Conservation (phyloP, 768 basidiomycete species). For the Lactifluus pinguis region DNA sequence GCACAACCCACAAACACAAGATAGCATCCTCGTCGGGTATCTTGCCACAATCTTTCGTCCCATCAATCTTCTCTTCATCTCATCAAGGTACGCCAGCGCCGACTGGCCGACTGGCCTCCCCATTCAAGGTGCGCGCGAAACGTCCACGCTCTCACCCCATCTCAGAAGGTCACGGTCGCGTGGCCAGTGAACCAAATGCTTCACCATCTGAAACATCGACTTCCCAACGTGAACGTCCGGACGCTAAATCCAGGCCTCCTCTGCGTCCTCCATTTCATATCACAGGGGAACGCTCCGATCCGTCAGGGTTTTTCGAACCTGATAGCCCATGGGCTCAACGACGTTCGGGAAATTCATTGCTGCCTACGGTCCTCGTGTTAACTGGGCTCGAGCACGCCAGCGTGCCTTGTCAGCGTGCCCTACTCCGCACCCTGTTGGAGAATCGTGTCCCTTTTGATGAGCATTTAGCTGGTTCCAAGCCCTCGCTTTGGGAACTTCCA, state of each 20-base stretch:
- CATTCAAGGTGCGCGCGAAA: slow-evolving; percentile 6
- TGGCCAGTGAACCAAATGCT: background rate
- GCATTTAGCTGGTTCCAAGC: slow-evolving; percentile 25
- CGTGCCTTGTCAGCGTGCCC: slow-evolving; percentile 45
- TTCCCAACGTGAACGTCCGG: slow-evolving; percentile 1
- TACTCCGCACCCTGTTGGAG: slow-evolving; percentile 45
- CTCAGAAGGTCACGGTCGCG: background rate
- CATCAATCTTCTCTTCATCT: slow-evolving; percentile 30
- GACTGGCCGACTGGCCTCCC: slow-evolving; percentile 12
- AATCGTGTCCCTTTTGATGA: slow-evolving; percentile 40
- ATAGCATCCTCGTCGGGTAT: slow-evolving; percentile 26
- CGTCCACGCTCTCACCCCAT: background rate
- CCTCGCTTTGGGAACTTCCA: slow-evolving; percentile 44
- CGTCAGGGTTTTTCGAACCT: background rate
- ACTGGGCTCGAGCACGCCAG: slow-evolving; percentile 61
- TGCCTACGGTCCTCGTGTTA: slow-evolving; percentile 54
- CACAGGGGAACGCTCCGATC: slow-evolving; percentile 26
- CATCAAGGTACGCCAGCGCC: slow-evolving; percentile 21
- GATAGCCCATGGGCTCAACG: background rate
- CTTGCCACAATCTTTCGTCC: slow-evolving; percentile 27
- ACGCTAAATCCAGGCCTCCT: background rate
- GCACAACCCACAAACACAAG: slow-evolving; percentile 48
- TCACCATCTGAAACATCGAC: slow-evolving; percentile 1
- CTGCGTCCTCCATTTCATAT: slow-evolving; percentile 23
- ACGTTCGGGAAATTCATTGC: slow-evolving; percentile 24